Percentiles rank a stretch among this genome's conserved stretches.
Evolutionary conservation across 2,329 filamentous ascomycete species (phyloP).

Genomic region (Aureobasidium sp.): DNA sequence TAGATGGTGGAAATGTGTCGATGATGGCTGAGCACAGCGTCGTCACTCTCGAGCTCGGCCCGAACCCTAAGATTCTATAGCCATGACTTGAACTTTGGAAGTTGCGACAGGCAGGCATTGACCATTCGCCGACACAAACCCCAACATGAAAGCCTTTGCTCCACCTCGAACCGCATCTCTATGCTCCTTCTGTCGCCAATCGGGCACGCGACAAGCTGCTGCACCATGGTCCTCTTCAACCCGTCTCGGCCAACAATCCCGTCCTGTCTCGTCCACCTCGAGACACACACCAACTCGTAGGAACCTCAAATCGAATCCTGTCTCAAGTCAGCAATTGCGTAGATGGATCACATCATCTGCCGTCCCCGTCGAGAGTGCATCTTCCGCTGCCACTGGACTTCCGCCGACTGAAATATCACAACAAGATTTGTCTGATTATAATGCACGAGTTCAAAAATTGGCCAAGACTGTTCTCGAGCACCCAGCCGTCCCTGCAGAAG

Average conservation of each 20-base stretch:
- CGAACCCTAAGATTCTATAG: not conserved
- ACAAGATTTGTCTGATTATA: constrained; percentile 11
- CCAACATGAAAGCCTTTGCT: constrained; percentile 9
- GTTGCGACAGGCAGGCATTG: not conserved
- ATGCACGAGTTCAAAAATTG: constrained; percentile 11
- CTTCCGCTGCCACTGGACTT: not conserved
- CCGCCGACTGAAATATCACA: not conserved
- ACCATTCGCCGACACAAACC: not conserved
- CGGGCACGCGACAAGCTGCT: not conserved
- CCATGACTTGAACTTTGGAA: not conserved
- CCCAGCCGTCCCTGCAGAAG: constrained; percentile 14
- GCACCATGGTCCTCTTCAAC: not conserved
- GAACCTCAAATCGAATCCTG: not conserved
- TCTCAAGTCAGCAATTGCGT: not conserved
- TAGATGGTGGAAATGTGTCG: not conserved
- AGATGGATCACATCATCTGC: constrained; percentile 3
- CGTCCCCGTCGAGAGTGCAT: not conserved
- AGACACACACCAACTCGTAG: not conserved
- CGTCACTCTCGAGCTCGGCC: not conserved
- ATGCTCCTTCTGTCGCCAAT: not conserved
- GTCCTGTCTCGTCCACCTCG: not conserved
- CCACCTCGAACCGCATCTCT: not conserved
- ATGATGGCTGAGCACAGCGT: not conserved
- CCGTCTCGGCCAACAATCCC: not conserved
- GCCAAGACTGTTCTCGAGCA: constrained; percentile 14